A percentile compares a stretch with the other conserved stretches of the same genome.
Evolutionary conservation across 2,329 filamentous ascomycete species (phyloP).

Genomic region (Mycosphaerella sp.): DNA sequence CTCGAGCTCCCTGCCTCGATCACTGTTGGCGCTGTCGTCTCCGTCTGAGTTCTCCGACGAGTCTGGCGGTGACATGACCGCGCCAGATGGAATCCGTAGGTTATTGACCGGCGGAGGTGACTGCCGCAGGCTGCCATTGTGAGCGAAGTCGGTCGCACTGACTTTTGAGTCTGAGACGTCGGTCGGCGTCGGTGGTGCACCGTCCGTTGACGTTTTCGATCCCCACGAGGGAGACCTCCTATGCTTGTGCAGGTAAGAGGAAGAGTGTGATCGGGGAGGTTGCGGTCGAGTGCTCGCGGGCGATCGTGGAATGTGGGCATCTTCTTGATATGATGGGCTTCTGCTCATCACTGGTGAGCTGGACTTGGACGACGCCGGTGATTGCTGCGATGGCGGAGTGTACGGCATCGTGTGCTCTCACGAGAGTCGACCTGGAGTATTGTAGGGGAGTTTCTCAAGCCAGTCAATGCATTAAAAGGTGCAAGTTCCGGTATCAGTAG

Average conservation of each 20-base stretch:
- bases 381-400: constrained; percentile 67
- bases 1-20: constrained; percentile 38
- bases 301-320: constrained; percentile 30
- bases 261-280: constrained; percentile 52
- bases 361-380: constrained; percentile 52
- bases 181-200: constrained; percentile 29
- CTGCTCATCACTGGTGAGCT: constrained; percentile 47
- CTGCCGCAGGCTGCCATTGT: constrained; percentile 63
- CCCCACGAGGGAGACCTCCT: constrained; percentile 51
- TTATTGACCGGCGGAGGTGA: constrained; percentile 78
- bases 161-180: constrained; percentile 20
- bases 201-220: constrained; percentile 15
- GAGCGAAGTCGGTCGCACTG: constrained; percentile 28
- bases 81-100: constrained; percentile 70
- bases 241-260: constrained; percentile 57
- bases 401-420: constrained; percentile 62
- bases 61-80: constrained; percentile 86
- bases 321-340: constrained; percentile 45
- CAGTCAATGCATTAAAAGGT: constrained; percentile 40
- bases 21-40: constrained; percentile 45
- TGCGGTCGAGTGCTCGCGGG: constrained; percentile 39
- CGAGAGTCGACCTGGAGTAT: constrained; percentile 21
- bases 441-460: constrained; percentile 35
- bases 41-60: constrained; percentile 76
- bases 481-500: constrained; percentile 13